A percentile compares a stretch with the other conserved stretches of the same genome.
These are phyloP conservation scores for Pseudocercospora crystallina DNA, from an alignment of 2,329 filamentous ascomycete genomes.

Conservation along the genomic window DNA sequence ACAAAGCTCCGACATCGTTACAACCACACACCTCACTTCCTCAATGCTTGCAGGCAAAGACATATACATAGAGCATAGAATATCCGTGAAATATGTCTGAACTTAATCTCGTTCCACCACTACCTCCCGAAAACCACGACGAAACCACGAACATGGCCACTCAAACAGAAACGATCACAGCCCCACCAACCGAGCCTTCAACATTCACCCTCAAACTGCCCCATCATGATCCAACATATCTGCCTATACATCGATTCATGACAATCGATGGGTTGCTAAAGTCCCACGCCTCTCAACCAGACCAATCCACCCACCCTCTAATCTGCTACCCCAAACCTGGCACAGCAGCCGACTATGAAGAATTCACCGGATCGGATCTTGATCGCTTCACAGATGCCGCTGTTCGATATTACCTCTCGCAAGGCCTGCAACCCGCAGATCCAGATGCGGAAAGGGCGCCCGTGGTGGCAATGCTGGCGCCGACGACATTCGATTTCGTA, in stretches of 20 bases:
- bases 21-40: no score
- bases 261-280: slow-evolving; percentile 37
- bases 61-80: no score
- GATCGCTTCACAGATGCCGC: slow-evolving; percentile 31
- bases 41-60: no score
- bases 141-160: slow-evolving; percentile 6
- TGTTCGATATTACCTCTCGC: slow-evolving; percentile 25
- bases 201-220: slow-evolving; percentile 16
- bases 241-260: slow-evolving; percentile 28
- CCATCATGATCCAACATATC: slow-evolving; percentile 23
- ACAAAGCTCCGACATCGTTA: no score
- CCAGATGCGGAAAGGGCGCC: slow-evolving; percentile 26
- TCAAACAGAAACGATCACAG: slow-evolving; percentile 9
- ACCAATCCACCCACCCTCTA: slow-evolving; percentile 27
- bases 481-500: slow-evolving; percentile 57
- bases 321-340: slow-evolving; percentile 32
- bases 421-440: slow-evolving; percentile 30
- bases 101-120: no score
- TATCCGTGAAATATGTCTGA: no score
- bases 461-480: slow-evolving; percentile 53
- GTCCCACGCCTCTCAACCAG: slow-evolving; percentile 30
- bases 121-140: no score
- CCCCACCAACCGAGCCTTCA: not conserved
- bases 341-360: slow-evolving; percentile 31
- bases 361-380: slow-evolving; percentile 30